Evolutionary conservation across 2,329 filamentous ascomycete species (phyloP), one percentile per base, ranked within the genome.

Genomic region (Paecilomyces formosus): DNA sequence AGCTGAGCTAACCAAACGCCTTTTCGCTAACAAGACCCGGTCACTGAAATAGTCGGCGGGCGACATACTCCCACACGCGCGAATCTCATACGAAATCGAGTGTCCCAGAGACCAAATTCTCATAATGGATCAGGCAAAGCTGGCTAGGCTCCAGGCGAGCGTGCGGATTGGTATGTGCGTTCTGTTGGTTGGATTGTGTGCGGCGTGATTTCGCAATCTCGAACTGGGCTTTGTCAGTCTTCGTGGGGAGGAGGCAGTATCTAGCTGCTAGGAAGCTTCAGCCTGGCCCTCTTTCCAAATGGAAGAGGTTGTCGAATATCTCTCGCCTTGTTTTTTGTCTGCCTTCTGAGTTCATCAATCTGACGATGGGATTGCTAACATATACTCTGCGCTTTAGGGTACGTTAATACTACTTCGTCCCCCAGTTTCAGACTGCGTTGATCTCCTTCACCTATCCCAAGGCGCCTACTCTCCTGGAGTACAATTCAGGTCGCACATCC

Each of bases 151-250:
- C 82, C 84, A 86, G 78, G 79, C 81, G 78, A 83, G 82, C 70
- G 83, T 84, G 74, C 82, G 84, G 76, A 90, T 87, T 79, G 88
- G 88, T 90, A 85, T 71, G 87, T 85, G 59, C 58, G 56, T 59
- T 58, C 21, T 59, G 21, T 59, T 61, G 56, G 57, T 22, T 45
- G 58, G 55, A 21, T 52, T 55, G 49, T 35, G 54, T 55, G 39
- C 39, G 28, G 21, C 56, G 24, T 50, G 35, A 33, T 50, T n/a
- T 55, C 35, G 52, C 26, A 53, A 49, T 50, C 24, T 33, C 54
- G 49, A 50, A 13, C 45, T 53, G 57, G 55, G 49, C 55, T 55
- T 30, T 33, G 21, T 55, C 8, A 45, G 39, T 9, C 39, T 45
- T 45, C 39, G 39, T 57, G 18, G 8, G 31, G 54, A 45, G 54